Conservation (phyloP, 139 green algal genomes). For the Mesotaenium endlicherianum region DNA sequence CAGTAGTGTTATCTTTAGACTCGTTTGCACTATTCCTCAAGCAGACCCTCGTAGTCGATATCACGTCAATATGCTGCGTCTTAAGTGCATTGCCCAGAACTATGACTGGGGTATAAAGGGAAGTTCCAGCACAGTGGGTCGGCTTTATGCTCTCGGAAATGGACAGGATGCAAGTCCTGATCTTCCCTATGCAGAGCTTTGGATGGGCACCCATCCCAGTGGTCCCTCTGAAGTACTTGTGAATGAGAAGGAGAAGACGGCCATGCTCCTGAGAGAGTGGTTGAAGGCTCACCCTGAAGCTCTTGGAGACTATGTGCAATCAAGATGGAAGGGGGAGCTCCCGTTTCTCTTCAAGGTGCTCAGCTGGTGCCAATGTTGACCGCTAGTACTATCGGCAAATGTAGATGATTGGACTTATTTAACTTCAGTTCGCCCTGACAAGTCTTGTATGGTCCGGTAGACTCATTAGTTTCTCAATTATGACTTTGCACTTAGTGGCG, state of each 20-base stretch:
- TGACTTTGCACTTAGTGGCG: no score
- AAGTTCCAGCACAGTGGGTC: constrained; percentile 70
- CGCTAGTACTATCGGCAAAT: no score
- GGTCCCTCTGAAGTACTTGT: constrained; percentile 70
- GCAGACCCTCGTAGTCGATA: no score
- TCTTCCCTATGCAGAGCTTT: constrained; percentile 91
- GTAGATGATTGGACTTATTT: no score
- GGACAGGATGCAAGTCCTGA: constrained; percentile 57
- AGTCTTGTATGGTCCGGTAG: no score
- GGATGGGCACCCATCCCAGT: constrained; percentile 94
- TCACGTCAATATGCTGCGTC: constrained; percentile 73
- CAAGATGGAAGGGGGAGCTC: constrained; percentile 72
- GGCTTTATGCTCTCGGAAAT: constrained; percentile 67
- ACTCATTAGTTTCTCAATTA: no score
- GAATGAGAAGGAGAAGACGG: constrained; percentile 19
- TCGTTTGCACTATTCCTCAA: no score
- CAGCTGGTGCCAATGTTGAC: background rate
- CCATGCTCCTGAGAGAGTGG: constrained; percentile 8
- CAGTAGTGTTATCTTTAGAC: no score
- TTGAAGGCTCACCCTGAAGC: constrained; percentile 27
- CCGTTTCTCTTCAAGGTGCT: constrained; percentile 94
- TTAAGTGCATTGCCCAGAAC: constrained; percentile 76
- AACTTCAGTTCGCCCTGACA: no score
- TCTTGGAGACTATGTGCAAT: constrained; percentile 65
- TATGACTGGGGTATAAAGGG: constrained; percentile 83